Percentiles rank a stretch among this genome's conserved stretches.
These are phyloP conservation scores for Microsporum ferrugineum DNA, from an alignment of 2,329 filamentous ascomycete species.

Conservation along the genomic window DNA sequence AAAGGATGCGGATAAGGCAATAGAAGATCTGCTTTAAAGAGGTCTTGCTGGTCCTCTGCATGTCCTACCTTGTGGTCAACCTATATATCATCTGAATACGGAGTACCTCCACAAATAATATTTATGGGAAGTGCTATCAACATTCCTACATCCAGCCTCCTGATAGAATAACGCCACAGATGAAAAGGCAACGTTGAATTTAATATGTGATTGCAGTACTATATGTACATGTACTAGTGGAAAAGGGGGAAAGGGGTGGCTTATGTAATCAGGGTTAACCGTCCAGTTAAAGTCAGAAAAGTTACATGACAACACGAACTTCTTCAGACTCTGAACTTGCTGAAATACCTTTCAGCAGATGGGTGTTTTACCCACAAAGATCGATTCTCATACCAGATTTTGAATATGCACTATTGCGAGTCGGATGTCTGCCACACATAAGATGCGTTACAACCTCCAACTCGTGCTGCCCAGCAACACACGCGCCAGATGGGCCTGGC, in stretches of 20 bases:
- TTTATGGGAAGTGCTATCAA: too few species aligned
- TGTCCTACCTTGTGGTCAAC: too few species aligned
- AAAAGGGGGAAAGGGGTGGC: not conserved
- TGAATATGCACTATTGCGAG: not conserved
- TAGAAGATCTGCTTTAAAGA: constrained; percentile 65
- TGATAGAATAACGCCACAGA: too few species aligned
- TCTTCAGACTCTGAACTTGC: not conserved
- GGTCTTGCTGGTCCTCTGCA: not conserved
- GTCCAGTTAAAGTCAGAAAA: not conserved
- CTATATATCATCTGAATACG: not conserved
- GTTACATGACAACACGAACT: too few species aligned
- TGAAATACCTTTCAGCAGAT: not conserved
- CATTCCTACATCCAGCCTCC: too few species aligned
- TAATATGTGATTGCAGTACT: too few species aligned
- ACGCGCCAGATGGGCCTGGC: not conserved
- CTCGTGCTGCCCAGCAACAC: not conserved
- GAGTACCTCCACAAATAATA: too few species aligned
- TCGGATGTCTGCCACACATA: not conserved
- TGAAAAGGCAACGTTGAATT: too few species aligned
- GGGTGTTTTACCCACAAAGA: too few species aligned
- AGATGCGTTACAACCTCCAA: not conserved
- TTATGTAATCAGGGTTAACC: not conserved
- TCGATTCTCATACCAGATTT: not conserved
- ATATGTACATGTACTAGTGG: too few species aligned
- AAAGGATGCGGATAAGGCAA: constrained; percentile 83